These are phyloP conservation scores for Leishmania guyanensis DNA, from an alignment of 208 protist genomes.

Conservation along the genomic window DNA sequence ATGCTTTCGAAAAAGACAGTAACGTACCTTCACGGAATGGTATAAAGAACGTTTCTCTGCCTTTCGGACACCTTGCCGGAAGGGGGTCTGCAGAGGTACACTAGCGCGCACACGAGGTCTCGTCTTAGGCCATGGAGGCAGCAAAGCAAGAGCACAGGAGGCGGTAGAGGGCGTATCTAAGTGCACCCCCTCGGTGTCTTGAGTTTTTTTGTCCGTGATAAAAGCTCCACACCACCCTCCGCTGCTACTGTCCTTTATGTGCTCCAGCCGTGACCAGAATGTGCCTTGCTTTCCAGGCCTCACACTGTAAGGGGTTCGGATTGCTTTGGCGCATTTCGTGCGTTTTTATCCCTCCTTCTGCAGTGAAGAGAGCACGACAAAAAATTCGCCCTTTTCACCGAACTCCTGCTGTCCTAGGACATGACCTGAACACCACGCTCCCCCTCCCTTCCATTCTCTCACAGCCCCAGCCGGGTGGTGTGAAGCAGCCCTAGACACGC, in stretches of 20 bases:
- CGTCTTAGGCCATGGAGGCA: background rate
- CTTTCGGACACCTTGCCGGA: background rate
- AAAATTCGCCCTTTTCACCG: background rate
- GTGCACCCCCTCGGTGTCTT: background rate
- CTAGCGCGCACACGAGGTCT: background rate
- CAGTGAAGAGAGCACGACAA: background rate
- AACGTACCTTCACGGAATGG: background rate
- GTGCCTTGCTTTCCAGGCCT: background rate
- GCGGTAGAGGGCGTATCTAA: background rate
- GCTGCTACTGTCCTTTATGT: background rate
- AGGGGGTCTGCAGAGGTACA: background rate
- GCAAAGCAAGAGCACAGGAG: background rate
- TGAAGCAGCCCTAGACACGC: background rate
- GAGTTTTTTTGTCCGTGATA: background rate
- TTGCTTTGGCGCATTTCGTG: background rate
- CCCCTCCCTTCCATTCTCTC: background rate
- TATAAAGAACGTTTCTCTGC: background rate
- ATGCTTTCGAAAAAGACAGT: background rate
- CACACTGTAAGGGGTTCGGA: background rate
- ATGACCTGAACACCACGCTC: no score
- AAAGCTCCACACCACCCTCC: background rate
- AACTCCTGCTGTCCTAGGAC: no score
- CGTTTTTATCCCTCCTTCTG: background rate
- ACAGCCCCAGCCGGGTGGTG: background rate
- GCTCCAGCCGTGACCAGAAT: background rate